Conservation (phyloP, 148 eudicot species). For the Polygonum maritimum region DNA sequence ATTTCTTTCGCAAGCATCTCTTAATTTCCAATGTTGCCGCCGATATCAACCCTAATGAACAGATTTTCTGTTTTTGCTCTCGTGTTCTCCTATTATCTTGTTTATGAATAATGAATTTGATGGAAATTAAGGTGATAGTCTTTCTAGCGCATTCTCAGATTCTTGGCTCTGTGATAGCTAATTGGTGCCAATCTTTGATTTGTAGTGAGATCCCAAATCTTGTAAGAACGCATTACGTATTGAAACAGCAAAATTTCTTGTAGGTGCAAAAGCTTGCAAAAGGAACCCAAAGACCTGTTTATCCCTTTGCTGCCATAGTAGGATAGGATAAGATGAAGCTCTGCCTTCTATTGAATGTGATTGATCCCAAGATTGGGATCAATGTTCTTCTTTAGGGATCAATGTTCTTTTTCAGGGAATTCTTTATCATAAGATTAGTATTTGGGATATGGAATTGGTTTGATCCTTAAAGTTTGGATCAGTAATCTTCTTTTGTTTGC, state of each 20-base stretch:
- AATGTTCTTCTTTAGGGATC: too few species aligned
- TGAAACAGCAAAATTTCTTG: not conserved
- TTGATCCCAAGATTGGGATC: too few species aligned
- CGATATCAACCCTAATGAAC: conserved; percentile 44
- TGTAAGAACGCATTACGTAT: conserved; percentile 5
- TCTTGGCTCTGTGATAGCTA: not conserved
- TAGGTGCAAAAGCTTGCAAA: conserved; percentile 41
- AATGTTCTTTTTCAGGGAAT: too few species aligned
- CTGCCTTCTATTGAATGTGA: conserved; percentile 80
- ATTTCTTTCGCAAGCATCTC: too few species aligned
- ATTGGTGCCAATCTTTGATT: too few species aligned
- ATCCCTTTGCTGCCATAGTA: conserved; percentile 88
- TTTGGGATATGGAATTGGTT: too few species aligned
- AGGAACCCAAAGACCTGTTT: conserved; percentile 85
- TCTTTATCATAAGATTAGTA: too few species aligned
- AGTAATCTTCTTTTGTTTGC: too few species aligned
- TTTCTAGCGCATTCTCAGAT: not conserved
- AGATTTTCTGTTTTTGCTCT: conserved; percentile 25
- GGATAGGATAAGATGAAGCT: conserved; percentile 99
- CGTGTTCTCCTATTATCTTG: not conserved
- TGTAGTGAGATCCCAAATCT: not conserved
- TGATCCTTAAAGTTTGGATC: too few species aligned
- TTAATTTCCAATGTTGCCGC: conserved; percentile 69
- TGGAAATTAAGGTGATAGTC: not conserved
- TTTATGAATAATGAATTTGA: not conserved